Percentiles rank a stretch among this genome's conserved stretches.
These are phyloP conservation scores for Curvularia spicifera DNA, from an alignment of 2,329 filamentous ascomycete genomes.

Conservation along the genomic window DNA sequence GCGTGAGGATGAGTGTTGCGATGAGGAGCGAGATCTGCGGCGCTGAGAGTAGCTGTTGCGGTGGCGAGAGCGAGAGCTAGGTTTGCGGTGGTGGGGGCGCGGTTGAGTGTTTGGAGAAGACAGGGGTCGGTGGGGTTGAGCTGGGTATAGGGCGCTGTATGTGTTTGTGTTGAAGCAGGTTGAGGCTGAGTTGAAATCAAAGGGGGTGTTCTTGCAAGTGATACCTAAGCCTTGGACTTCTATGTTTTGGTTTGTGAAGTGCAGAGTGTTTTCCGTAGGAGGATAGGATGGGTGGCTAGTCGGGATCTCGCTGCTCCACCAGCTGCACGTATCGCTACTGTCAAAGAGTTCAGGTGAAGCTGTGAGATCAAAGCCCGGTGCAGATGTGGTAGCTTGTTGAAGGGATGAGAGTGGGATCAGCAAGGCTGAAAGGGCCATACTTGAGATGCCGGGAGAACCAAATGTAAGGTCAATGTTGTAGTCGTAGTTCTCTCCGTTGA, in stretches of 20 bases:
- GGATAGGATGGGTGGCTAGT: constrained; percentile 19
- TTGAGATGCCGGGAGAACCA: constrained; percentile 25
- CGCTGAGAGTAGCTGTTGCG: constrained; percentile 14
- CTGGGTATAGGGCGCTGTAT: constrained; percentile 22
- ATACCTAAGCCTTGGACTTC: constrained; percentile 41
- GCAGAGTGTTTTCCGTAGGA: constrained; percentile 25
- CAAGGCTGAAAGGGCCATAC: constrained; percentile 47
- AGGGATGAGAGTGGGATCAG: constrained; percentile 47
- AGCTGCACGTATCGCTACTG: constrained; percentile 34
- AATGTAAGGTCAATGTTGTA: constrained; percentile 24
- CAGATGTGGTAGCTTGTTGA: constrained; percentile 4
- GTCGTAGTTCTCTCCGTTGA: constrained; percentile 23
- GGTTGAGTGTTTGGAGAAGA: constrained; percentile 35
- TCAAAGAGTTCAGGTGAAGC: constrained; percentile 38
- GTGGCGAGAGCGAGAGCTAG: constrained; percentile 17
- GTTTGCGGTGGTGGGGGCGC: constrained; percentile 34
- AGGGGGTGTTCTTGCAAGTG: constrained; percentile 36
- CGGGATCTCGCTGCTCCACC: constrained; percentile 37
- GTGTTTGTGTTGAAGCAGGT: constrained; percentile 29
- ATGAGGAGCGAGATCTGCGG: constrained; percentile 30
- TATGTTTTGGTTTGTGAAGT: constrained; percentile 26
- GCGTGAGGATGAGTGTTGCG: constrained; percentile 42
- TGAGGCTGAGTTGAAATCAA: constrained; percentile 24
- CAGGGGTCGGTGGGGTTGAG: constrained; percentile 19
- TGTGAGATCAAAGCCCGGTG: constrained; percentile 43